Evolutionary conservation across 108 stramenopile species (phyloP), one percentile per base, ranked within the genome.

Genomic region (Mayamaea pseudoterrestris): DNA sequence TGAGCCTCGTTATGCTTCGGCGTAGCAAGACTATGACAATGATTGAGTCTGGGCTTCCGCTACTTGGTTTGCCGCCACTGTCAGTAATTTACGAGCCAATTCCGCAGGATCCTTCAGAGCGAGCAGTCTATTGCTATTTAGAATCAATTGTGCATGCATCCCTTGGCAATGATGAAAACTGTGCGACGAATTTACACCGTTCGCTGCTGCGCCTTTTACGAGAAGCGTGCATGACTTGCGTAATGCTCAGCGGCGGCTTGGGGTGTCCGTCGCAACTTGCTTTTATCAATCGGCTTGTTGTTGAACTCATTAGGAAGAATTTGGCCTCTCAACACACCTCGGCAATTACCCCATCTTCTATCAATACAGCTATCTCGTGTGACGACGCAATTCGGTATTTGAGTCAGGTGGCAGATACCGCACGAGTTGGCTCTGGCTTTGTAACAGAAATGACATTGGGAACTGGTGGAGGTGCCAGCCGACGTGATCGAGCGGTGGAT

Each of bases 21-120:
- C 79, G 83, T 27, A 66, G 73, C 44, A 87, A 86, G 61, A 48
- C 46, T 29, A 84, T 86, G 81, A 66, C 58, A 8, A 55, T 77
- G 13, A 8, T 44, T 6, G 35, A 50, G n/a, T 63, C 52, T 0
- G 65, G 66, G 18, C 31, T 35, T 5, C 61, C 69, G 8, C 49
- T 82, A 23, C 31, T 82, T 45, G 60, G 57, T 20, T 60, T 74
- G 17, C 64, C 53, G 22, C 40, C 43, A 21, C 47, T 70, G 17
- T 66, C 62, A 11, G 56, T 74, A 2, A 54, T 56, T 6, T 68
- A 53, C 42, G 58, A 65, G 14, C 62, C 70, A 16, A 59, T 83
- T 9, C 42, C 60, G 1, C 76, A 78, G 44, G 42, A 27, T 22
- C 53, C 34, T 12, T 61, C 57, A 32, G 81, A 83, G 39, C 59